These are phyloP conservation scores for Kluyveromyces dobzhanskii DNA, from an alignment of 805 yeast genomes.

Conservation along the genomic window DNA sequence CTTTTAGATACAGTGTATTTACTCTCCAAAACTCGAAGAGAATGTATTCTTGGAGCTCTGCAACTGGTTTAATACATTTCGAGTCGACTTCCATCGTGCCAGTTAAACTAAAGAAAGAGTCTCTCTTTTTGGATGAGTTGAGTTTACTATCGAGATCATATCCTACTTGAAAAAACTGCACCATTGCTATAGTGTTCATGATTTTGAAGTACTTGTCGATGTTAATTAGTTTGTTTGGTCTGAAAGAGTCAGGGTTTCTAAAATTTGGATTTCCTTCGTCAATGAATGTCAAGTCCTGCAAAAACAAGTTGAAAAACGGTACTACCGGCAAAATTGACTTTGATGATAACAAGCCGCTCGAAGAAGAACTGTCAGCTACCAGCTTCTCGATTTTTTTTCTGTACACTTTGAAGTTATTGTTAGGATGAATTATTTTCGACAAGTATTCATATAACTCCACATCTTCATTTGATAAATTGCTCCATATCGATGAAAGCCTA, in stretches of 20 bases:
- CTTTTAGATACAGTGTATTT: conserved; percentile 47
- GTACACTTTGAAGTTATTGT: conserved; percentile 63
- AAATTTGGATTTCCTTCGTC: conserved; percentile 71
- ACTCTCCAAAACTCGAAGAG: conserved; percentile 66
- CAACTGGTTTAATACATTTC: conserved; percentile 26
- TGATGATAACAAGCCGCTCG: conserved; percentile 4
- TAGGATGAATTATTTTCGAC: conserved; percentile 63
- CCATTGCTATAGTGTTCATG: conserved; percentile 55
- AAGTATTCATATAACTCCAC: conserved; percentile 54
- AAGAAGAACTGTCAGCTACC: conserved; percentile 31
- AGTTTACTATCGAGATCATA: conserved; percentile 29
- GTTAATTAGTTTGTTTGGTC: conserved; percentile 47
- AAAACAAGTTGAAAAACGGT: conserved; percentile 65
- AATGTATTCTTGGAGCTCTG: conserved; percentile 41
- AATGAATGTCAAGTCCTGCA: conserved; percentile 76
- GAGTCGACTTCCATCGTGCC: conserved; percentile 23
- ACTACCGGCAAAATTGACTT: conserved; percentile 49
- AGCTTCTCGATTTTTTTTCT: conserved; percentile 53
- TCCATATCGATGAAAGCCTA: conserved; percentile 55
- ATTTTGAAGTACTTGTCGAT: conserved; percentile 66
- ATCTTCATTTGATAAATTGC: conserved; percentile 48
- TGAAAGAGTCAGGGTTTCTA: conserved; percentile 47
- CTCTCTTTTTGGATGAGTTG: conserved; percentile 13
- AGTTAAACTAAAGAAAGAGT: conserved; percentile 21
- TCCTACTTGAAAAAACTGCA: conserved; percentile 60